Evolutionary conservation across 179 eudicot genomes (phyloP).

Genomic region (Amaranthus tricolor): DNA sequence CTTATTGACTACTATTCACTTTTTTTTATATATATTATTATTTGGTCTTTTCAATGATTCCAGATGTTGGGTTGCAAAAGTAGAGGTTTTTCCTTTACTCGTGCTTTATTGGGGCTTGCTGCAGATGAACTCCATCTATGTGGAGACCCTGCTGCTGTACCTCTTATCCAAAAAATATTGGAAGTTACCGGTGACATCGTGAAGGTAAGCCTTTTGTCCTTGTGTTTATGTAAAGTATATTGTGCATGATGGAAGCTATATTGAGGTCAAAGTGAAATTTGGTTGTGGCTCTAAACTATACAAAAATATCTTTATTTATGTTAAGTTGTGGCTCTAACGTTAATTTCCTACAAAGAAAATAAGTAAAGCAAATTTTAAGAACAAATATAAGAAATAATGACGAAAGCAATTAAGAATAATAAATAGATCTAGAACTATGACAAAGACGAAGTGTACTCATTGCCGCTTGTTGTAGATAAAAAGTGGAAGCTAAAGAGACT

Average conservation of each 20-base stretch:
- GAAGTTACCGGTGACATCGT: constrained; percentile 78
- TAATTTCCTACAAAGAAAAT: too few relatives aligned
- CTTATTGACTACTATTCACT: neutral
- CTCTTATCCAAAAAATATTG: constrained; percentile 74
- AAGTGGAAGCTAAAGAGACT: too few relatives aligned
- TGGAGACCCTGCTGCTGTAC: constrained; percentile 95
- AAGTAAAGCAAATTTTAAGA: too few relatives aligned
- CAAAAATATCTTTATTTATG: too few relatives aligned
- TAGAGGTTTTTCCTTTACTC: constrained; percentile 92
- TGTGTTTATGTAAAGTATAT: neutral
- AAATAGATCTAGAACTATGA: too few relatives aligned
- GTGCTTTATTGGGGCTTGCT: constrained; percentile 86
- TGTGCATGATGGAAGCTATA: neutral
- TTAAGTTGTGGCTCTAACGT: too few relatives aligned
- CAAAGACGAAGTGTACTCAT: too few relatives aligned
- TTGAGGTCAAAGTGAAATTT: too few relatives aligned
- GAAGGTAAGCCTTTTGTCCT: constrained; percentile 42
- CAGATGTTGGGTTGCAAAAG: constrained; percentile 87
- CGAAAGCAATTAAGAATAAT: too few relatives aligned
- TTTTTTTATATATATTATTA: constrained; percentile 1
- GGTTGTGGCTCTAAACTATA: too few relatives aligned
- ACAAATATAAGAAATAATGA: too few relatives aligned
- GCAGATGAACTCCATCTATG: constrained; percentile 92
- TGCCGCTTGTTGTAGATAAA: too few relatives aligned
- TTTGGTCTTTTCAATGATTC: constrained; percentile 8